phyloP scores from a whole-genome alignment of 306 rosid species.

The Vicia faba region DNA sequence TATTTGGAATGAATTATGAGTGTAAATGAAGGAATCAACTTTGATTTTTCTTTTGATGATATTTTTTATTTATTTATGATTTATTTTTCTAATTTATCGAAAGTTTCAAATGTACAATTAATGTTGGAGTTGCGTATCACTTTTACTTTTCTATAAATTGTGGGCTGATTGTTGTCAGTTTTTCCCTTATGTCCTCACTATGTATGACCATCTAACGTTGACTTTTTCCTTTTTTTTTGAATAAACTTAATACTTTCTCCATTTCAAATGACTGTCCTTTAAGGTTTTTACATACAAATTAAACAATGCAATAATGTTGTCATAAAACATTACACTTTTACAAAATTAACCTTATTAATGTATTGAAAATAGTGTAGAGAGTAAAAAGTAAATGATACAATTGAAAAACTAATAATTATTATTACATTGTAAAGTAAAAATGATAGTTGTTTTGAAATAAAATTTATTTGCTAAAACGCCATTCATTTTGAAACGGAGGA shows the following conservation, averaged over 20 bases:
- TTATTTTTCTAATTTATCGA: constrained; percentile 46
- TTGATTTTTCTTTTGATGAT: constrained; percentile 51
- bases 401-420: too few relatives aligned
- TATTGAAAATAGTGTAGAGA: too few relatives aligned
- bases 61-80: constrained; percentile 26
- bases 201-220: constrained; percentile 58
- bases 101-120: constrained; percentile 41
- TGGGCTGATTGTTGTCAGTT: constrained; percentile 39
- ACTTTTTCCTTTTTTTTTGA: constrained; percentile 36
- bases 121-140: constrained; percentile 46
- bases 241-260: constrained; percentile 3
- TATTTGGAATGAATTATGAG: not conserved
- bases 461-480: too few relatives aligned
- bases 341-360: too few relatives aligned
- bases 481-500: too few relatives aligned
- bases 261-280: too few relatives aligned
- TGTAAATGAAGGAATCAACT: constrained; percentile 44
- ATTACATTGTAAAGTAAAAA: too few relatives aligned
- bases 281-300: too few relatives aligned
- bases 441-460: too few relatives aligned
- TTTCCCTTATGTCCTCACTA: constrained; percentile 43
- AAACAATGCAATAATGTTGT: too few relatives aligned
- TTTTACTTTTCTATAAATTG: constrained; percentile 46
- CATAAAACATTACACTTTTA: too few relatives aligned
- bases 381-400: too few relatives aligned